phyloP scores from a whole-genome alignment of 2,329 filamentous ascomycete genomes.

The Aspergillus ruber region DNA sequence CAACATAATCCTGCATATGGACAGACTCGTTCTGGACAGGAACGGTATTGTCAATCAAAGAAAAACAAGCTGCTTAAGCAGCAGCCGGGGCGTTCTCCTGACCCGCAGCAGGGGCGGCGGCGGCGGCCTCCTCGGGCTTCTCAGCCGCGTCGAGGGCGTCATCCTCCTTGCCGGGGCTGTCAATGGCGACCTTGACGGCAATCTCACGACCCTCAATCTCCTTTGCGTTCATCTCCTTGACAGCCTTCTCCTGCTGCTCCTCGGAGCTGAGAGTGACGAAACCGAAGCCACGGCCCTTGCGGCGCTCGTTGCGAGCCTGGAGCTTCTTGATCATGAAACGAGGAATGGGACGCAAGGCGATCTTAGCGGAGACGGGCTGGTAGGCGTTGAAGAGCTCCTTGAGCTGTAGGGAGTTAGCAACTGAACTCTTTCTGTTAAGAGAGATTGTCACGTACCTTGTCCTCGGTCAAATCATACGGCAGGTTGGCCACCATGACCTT shows the following conservation, averaged over 20 bases:
- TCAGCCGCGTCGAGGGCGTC: slow-evolving; percentile 53
- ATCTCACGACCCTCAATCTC: slow-evolving; percentile 98
- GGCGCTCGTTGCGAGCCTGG: slow-evolving; percentile 91
- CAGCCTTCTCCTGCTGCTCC: slow-evolving; percentile 95
- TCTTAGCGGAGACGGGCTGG: slow-evolving; percentile 91
- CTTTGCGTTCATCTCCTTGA: slow-evolving; percentile 98
- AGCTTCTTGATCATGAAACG: slow-evolving; percentile 99
- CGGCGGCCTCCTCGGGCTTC: slow-evolving; percentile 34
- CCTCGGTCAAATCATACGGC: slow-evolving; percentile 94
- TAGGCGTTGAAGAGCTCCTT: slow-evolving; percentile 95
- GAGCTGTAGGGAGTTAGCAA: slow-evolving; percentile 55
- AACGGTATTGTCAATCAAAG: slow-evolving; percentile 22
- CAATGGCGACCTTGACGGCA: slow-evolving; percentile 98
- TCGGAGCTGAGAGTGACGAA: slow-evolving; percentile 95
- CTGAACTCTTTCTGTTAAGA: background rate
- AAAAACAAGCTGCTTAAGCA: slow-evolving; percentile 19
- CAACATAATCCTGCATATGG: background rate
- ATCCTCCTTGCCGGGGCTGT: slow-evolving; percentile 98
- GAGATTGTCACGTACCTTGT: slow-evolving; percentile 62
- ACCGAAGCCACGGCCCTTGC: slow-evolving; percentile 98
- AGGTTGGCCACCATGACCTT: slow-evolving; percentile 99
- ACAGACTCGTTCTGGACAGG: slow-evolving; percentile 12
- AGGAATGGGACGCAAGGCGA: slow-evolving; percentile 94
- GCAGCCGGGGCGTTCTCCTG: slow-evolving; percentile 38
- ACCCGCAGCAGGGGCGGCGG: slow-evolving; percentile 22